Percentiles rank a stretch among this genome's conserved stretches.
Conservation (phyloP, 345 rosid species). For the Populus deltoides region DNA sequence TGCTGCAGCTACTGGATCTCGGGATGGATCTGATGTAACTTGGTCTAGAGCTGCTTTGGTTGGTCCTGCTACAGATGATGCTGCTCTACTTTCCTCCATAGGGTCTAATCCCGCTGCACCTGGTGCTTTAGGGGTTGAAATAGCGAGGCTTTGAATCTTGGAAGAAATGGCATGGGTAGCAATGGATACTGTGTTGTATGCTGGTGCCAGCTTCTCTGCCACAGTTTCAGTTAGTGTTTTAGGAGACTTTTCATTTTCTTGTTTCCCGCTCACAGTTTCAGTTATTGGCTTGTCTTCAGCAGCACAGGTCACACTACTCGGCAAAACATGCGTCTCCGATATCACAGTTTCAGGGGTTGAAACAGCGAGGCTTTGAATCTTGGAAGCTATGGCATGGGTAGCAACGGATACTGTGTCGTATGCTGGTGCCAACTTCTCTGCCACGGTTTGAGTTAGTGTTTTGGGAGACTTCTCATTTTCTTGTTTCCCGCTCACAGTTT, state of each 20-base stretch:
- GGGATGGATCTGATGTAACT: constrained; percentile 9
- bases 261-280: constrained; percentile 39
- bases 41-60: constrained; percentile 3
- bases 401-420: constrained; percentile 46
- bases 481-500: constrained; percentile 36
- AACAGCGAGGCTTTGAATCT: constrained; percentile 44
- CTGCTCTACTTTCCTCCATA: not conserved
- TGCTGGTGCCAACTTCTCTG: constrained; percentile 50
- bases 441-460: constrained; percentile 37
- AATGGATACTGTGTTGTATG: constrained; percentile 44
- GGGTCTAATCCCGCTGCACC: constrained; percentile 1
- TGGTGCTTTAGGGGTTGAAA: constrained; percentile 21
- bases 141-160: constrained; percentile 46
- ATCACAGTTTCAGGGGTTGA: constrained; percentile 31
- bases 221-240: constrained; percentile 40
- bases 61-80: not conserved
- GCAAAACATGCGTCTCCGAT: not conserved
- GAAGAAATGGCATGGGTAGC: constrained; percentile 45
- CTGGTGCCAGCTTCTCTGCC: constrained; percentile 48
- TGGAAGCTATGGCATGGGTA: constrained; percentile 43
- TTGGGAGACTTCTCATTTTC: constrained; percentile 18
- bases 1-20: constrained; percentile 7
- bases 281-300: constrained; percentile 13
- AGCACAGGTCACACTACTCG: constrained; percentile 26
- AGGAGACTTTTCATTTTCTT: constrained; percentile 6